phyloP scores from a whole-genome alignment of 805 yeast genomes.

The Wickerhamiella alocasiicola region DNA sequence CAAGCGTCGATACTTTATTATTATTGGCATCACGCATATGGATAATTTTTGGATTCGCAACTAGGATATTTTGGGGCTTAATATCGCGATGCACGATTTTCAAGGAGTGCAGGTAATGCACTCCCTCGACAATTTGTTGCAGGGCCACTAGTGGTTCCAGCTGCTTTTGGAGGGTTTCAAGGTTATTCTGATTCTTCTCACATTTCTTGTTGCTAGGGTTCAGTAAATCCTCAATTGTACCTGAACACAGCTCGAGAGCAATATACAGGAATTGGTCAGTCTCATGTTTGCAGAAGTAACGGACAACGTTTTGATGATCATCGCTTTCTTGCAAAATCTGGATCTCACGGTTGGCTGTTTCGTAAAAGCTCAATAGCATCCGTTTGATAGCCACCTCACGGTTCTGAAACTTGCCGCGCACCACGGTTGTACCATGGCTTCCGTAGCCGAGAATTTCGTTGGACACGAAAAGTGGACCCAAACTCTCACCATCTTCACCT shows the following conservation, averaged over 20 bases:
- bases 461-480: conserved; percentile 34
- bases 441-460: conserved; percentile 84
- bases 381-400: conserved; percentile 94
- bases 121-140: conserved; percentile 69
- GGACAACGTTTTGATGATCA: conserved; percentile 87
- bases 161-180: conserved; percentile 22
- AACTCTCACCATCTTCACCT: conserved; percentile 3
- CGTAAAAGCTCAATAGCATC: conserved; percentile 85
- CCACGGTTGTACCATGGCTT: conserved; percentile 92
- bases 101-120: conserved; percentile 73
- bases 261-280: conserved; percentile 80
- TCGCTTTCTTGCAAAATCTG: conserved; percentile 82
- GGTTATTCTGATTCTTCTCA: conserved; percentile 1
- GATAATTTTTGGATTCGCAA: conserved; percentile 43
- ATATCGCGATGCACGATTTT: conserved; percentile 91
- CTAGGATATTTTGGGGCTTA: conserved; percentile 86
- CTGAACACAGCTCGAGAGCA: conserved; percentile 83
- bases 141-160: conserved; percentile 34
- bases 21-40: conserved; percentile 19
- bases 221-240: conserved; percentile 76
- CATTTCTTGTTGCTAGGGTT: conserved; percentile 2
- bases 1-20: conserved; percentile 17
- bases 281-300: conserved; percentile 88
- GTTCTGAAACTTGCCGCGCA: conserved; percentile 76
- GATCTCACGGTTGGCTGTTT: conserved; percentile 87